Conservation (phyloP, 306 rosid species). For the Hippophae tibetana region DNA sequence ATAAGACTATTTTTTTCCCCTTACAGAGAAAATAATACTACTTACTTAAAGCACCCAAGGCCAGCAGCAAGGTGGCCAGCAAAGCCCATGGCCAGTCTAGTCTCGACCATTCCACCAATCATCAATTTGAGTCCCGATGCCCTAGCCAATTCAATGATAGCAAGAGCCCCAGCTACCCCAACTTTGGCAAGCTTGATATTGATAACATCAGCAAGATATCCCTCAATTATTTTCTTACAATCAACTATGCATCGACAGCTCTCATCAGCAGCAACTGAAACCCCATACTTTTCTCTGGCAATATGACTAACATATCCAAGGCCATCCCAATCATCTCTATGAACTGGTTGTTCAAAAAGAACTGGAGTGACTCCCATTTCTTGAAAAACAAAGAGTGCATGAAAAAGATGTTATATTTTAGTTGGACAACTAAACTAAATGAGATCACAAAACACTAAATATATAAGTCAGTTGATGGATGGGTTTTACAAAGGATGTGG, state of each 20-base stretch:
- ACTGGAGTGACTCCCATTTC: slow-evolving; percentile 75
- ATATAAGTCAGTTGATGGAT: too few relatives aligned
- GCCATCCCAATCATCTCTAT: slow-evolving; percentile 98
- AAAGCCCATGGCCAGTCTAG: slow-evolving; percentile 86
- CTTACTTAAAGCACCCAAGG: slow-evolving; percentile 71
- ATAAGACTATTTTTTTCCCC: neutral
- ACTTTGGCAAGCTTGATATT: slow-evolving; percentile 86
- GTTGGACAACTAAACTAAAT: slow-evolving; percentile 8
- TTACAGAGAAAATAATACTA: neutral
- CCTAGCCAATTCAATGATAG: slow-evolving; percentile 58
- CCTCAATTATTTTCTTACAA: slow-evolving; percentile 59
- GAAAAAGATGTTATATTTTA: neutral
- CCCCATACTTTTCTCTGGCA: slow-evolving; percentile 62
- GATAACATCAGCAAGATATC: slow-evolving; percentile 61
- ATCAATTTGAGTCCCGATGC: slow-evolving; percentile 54
- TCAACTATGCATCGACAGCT: slow-evolving; percentile 66
- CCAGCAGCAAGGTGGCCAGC: slow-evolving; percentile 93
- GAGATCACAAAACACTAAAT: slow-evolving; percentile 1
- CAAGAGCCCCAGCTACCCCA: slow-evolving; percentile 76
- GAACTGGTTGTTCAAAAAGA: slow-evolving; percentile 89
- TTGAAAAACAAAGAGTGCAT: slow-evolving; percentile 15
- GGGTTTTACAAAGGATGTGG: too few relatives aligned
- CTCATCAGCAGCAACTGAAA: slow-evolving; percentile 94
- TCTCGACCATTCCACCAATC: slow-evolving; percentile 97
- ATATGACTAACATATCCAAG: slow-evolving; percentile 57